Percentiles rank a stretch among this genome's conserved stretches.
Conservation (phyloP, 306 rosid genomes). For the Hylodesmum podocarpum region DNA sequence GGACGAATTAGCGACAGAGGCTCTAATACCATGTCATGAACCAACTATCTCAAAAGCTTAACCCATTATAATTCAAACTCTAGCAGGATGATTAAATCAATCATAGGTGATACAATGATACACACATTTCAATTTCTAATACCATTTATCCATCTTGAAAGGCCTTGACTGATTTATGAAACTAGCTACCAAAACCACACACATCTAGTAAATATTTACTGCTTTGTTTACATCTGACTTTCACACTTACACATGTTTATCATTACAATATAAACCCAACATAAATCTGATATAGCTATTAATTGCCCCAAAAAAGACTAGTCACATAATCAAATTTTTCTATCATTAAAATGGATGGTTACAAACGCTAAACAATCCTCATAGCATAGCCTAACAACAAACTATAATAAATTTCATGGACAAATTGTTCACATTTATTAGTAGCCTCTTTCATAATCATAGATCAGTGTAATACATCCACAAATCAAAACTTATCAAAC, state of each 20-base stretch:
- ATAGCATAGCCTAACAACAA: slow-evolving; percentile 14
- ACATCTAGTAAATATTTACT: not conserved
- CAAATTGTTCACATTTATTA: slow-evolving; percentile 6
- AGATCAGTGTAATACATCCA: slow-evolving; percentile 14
- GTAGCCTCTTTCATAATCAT: slow-evolving; percentile 3
- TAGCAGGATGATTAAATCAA: slow-evolving; percentile 11
- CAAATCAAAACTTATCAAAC: not conserved
- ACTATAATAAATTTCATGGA: not conserved
- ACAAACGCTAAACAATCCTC: slow-evolving; percentile 1
- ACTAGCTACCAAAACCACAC: not conserved
- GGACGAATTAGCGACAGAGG: not conserved
- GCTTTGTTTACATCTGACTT: not conserved
- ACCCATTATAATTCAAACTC: not conserved
- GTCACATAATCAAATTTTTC: not conserved
- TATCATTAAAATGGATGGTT: not conserved
- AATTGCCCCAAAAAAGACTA: not conserved
- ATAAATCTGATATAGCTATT: not conserved
- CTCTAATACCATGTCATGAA: not conserved
- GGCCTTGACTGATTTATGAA: slow-evolving; percentile 17
- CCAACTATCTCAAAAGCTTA: not conserved
- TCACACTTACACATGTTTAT: not conserved
- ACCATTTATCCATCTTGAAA: slow-evolving; percentile 7
- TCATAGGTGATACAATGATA: slow-evolving; percentile 13
- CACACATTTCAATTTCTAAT: slow-evolving; percentile 13
- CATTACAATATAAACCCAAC: slow-evolving; percentile 16